Conservation (phyloP, 108 stramenopile species). For the Pseudonitzschia pungens region DNA sequence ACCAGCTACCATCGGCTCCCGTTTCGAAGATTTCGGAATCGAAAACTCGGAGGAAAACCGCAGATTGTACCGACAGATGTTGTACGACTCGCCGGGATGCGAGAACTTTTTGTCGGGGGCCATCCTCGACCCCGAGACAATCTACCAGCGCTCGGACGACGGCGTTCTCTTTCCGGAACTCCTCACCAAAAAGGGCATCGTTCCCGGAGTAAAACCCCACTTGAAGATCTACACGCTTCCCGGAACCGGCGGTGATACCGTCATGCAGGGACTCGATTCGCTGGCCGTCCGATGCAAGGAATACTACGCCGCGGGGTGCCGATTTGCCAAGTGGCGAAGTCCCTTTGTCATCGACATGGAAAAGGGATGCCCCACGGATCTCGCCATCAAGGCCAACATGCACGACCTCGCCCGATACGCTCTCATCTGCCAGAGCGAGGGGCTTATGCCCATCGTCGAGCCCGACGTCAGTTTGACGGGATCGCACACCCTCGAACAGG, state of each 20-base stretch:
- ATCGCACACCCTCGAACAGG: conserved; percentile 56
- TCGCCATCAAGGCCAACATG: conserved; percentile 80
- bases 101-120: conserved; percentile 84
- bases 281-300: conserved; percentile 78
- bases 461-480: conserved; percentile 76
- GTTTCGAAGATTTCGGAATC: conserved; percentile 76
- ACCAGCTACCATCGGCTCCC: conserved; percentile 77
- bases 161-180: conserved; percentile 84
- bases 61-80: conserved; percentile 78
- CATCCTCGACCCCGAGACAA: conserved; percentile 91
- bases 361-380: conserved; percentile 69
- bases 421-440: conserved; percentile 86
- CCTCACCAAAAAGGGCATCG: conserved; percentile 68
- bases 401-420: conserved; percentile 89
- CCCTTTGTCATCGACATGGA: conserved; percentile 58
- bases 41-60: conserved; percentile 87
- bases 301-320: conserved; percentile 86
- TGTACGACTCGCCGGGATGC: conserved; percentile 69
- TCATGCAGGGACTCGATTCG: conserved; percentile 87
- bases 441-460: conserved; percentile 94
- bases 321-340: conserved; percentile 90
- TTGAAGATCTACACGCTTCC: conserved; percentile 73
- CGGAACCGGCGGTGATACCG: conserved; percentile 87
- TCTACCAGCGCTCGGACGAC: conserved; percentile 61
- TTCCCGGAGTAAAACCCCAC: conserved; percentile 87